These are phyloP conservation scores for Amesomyces nigricolor DNA, from an alignment of 2,329 filamentous ascomycete genomes.

Conservation along the genomic window DNA sequence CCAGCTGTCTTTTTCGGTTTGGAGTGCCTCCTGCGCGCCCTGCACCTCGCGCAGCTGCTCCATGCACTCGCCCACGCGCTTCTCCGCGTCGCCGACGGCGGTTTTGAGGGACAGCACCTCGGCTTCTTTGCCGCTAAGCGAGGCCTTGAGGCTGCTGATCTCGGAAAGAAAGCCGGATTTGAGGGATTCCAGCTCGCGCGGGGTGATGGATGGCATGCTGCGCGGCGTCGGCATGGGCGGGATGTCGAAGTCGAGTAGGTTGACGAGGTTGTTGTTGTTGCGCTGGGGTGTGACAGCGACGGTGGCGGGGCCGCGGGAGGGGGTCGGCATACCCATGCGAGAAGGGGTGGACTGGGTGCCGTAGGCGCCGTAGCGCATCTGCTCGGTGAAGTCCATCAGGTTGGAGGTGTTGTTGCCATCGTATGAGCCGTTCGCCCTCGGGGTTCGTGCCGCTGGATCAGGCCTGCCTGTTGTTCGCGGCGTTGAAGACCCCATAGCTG, in stretches of 20 bases:
- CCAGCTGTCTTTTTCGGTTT: conserved; percentile 74
- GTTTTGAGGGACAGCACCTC: conserved; percentile 83
- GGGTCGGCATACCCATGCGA: conserved; percentile 26
- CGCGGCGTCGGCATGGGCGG: conserved; percentile 90
- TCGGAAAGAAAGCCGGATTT: conserved; percentile 89
- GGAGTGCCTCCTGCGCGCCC: conserved; percentile 62
- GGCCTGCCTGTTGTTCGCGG: conserved; percentile 33
- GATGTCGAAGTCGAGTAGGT: conserved; percentile 84
- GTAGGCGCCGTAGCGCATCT: conserved; percentile 43
- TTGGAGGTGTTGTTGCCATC: conserved; percentile 60
- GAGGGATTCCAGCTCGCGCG: conserved; percentile 84
- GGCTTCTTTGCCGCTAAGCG: conserved; percentile 85
- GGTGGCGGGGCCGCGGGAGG: conserved; percentile 34
- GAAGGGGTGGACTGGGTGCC: conserved; percentile 41
- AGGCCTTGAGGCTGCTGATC: conserved; percentile 89
- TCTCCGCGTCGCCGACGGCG: conserved; percentile 84
- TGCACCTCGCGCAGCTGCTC: conserved; percentile 78
- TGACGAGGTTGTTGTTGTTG: conserved; percentile 46
- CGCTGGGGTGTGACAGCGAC: conserved; percentile 42
- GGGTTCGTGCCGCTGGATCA: conserved; percentile 32
- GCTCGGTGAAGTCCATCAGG: conserved; percentile 82
- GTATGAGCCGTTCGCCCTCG: conserved; percentile 30
- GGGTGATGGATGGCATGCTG: conserved; percentile 83
- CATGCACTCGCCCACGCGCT: conserved; percentile 78
- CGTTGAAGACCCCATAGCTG: conserved; percentile 36